phyloP scores from a whole-genome alignment of 1,284 basidiomycete species.

The Papiliotrema fonsecae region DNA sequence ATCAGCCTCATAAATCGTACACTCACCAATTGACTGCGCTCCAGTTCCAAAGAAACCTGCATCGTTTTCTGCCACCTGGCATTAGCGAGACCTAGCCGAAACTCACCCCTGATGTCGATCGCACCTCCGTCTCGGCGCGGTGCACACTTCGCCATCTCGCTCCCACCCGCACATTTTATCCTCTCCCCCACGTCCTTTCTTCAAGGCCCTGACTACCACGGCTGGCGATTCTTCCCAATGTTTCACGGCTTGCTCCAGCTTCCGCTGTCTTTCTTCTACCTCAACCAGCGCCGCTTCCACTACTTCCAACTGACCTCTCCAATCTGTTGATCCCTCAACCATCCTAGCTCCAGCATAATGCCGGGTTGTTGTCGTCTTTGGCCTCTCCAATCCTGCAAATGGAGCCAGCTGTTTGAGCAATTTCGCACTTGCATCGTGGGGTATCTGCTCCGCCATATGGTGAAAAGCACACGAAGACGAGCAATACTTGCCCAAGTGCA shows the following conservation, averaged over 20 bases:
- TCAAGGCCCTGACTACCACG: constrained; percentile 32
- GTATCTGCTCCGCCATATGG: constrained; percentile 24
- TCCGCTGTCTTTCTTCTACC: constrained; percentile 13
- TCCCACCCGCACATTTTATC: constrained; percentile 7
- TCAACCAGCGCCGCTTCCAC: constrained; percentile 15
- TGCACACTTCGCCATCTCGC: constrained; percentile 11
- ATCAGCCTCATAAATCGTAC: too few species aligned
- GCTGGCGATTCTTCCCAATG: constrained; percentile 30
- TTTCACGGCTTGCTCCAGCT: constrained; percentile 13
- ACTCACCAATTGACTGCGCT: constrained; percentile 28
- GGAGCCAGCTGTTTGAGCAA: constrained; percentile 20
- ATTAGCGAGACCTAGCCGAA: background rate
- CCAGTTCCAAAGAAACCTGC: constrained; percentile 26
- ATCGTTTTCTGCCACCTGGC: constrained; percentile 36
- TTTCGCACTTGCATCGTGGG: constrained; percentile 27
- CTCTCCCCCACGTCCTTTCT: constrained; percentile 24
- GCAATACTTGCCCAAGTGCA: constrained; percentile 28
- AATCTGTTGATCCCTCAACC: constrained; percentile 8
- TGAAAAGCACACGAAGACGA: constrained; percentile 34
- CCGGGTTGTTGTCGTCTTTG: constrained; percentile 15
- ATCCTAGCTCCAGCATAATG: constrained; percentile 7
- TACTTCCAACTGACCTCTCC: constrained; percentile 13
- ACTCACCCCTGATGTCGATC: constrained; percentile 39
- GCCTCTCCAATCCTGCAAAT: constrained; percentile 27
- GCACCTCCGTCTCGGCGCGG: constrained; percentile 24